phyloP scores from a whole-genome alignment of 225 moss, liverwort and hornwort species.

The Physcomitrellopsis africana region DNA sequence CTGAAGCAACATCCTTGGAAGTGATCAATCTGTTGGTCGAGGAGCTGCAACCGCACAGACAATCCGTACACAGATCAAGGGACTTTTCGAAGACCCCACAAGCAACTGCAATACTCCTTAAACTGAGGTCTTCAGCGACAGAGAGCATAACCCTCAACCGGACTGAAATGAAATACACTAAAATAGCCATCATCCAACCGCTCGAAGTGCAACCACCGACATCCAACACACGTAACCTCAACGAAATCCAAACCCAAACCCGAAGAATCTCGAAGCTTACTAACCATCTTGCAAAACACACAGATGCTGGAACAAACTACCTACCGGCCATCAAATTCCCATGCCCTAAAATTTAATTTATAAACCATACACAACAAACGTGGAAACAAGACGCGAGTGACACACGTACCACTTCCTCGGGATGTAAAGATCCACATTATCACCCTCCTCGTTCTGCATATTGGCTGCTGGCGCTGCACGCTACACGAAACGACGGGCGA shows the following conservation, averaged over 20 bases:
- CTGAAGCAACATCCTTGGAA: conserved; percentile 43
- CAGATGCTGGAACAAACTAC: too few species aligned
- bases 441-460: conserved; percentile 52
- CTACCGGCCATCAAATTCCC: background rate
- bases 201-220: too few species aligned
- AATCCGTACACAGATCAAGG: background rate
- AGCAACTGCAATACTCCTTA: background rate
- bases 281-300: too few species aligned
- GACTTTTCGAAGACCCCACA: too few species aligned
- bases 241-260: too few species aligned
- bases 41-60: conserved; percentile 29
- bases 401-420: conserved; percentile 42
- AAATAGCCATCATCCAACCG: too few species aligned
- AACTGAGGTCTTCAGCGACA: too few species aligned
- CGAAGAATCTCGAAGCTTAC: too few species aligned
- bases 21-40: conserved; percentile 53
- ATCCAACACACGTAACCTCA: too few species aligned
- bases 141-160: too few species aligned
- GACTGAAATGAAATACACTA: too few species aligned
- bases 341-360: background rate
- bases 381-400: background rate
- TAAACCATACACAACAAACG: background rate
- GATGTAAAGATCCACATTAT: conserved; percentile 49
- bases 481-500: background rate
- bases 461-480: background rate